Evolutionary conservation across 2,329 filamentous ascomycete genomes (phyloP), one percentile per base, ranked within the genome.

Genomic region (Colletotrichum australisinense): DNA sequence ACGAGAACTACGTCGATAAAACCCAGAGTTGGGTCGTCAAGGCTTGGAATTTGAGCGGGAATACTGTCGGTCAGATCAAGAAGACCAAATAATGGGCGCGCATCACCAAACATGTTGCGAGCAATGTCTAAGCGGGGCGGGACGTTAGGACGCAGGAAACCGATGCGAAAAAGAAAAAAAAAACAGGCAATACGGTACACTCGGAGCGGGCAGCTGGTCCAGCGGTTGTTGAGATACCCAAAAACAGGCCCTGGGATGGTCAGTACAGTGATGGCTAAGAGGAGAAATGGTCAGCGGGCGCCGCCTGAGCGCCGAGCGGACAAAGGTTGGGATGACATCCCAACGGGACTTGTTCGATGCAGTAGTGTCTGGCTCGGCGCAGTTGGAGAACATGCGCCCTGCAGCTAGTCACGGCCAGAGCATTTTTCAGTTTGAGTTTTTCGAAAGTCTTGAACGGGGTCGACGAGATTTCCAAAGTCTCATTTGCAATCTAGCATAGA

Each of bases 1-100:
- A 89, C 67, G 93, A 95, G 83, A 89, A 88, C 60, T 94, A 94
- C 80, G 90, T 94, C 78, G 93, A 95, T 77, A 87, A 86, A 78
- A 95, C 93, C 22, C 93, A 95, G 84, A 90, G 87, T 76, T 90
- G 88, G 83, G 83, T 92, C 66, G 90, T 92, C 70, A 92, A 91
- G 83, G 90, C 90, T 1, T 93, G 90, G 90, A 91, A 92, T 77
- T 78, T 91, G 69, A 85, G 85, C 75, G 83, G 83, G 30, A 72
- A 73, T 7, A 73, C 60, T 7, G 67, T 70, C 35, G 73, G 74
- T 16, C 73, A 74, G 67, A 71, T 74, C 28, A 71, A 75, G 42
- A 72, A 75, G 58, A 69, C 67, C 46, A 74, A 73, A 56, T 63
- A 52, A 55, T 30, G 24, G 22, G 32, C 58, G 30, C 30, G 14